Evolutionary conservation across 164 flowering plant genomes (phyloP).

Genomic region (Vitis rupestris): DNA sequence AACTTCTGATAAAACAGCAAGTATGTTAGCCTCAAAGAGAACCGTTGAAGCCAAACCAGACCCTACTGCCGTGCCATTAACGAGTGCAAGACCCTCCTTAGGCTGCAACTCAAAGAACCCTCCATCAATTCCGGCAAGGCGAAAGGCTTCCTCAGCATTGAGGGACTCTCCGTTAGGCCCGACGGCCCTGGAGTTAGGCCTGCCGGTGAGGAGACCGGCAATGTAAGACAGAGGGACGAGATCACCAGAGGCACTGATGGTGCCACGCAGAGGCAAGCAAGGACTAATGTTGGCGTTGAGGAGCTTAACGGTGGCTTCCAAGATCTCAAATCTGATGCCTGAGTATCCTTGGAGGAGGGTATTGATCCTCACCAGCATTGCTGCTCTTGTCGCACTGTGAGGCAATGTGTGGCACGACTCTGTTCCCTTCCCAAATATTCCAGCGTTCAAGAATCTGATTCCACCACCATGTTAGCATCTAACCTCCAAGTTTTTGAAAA

Average conservation of each 20-base stretch:
- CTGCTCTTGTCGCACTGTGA: conserved; percentile 52
- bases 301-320: conserved; percentile 54
- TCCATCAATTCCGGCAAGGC: conserved; percentile 32
- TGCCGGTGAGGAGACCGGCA: conserved; percentile 61
- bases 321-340: conserved; percentile 64
- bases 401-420: conserved; percentile 52
- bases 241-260: conserved; percentile 69
- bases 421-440: conserved; percentile 51
- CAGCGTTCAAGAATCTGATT: conserved; percentile 63
- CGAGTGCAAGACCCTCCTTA: conserved; percentile 64
- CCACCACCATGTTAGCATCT: too few relatives aligned
- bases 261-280: conserved; percentile 56
- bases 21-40: conserved; percentile 52
- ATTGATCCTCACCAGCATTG: conserved; percentile 68
- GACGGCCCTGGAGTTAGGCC: conserved; percentile 49
- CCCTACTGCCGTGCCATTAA: conserved; percentile 70
- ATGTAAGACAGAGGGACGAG: conserved; percentile 66
- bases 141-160: conserved; percentile 42
- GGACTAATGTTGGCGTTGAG: conserved; percentile 63
- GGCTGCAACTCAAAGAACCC: conserved; percentile 63
- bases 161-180: conserved; percentile 44
- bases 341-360: conserved; percentile 73
- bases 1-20: conserved; percentile 45
- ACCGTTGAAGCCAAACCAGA: conserved; percentile 57
- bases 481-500: too few relatives aligned